Evolutionary conservation across 2,329 filamentous ascomycete species (phyloP).

Genomic region (Beauveria australis): DNA sequence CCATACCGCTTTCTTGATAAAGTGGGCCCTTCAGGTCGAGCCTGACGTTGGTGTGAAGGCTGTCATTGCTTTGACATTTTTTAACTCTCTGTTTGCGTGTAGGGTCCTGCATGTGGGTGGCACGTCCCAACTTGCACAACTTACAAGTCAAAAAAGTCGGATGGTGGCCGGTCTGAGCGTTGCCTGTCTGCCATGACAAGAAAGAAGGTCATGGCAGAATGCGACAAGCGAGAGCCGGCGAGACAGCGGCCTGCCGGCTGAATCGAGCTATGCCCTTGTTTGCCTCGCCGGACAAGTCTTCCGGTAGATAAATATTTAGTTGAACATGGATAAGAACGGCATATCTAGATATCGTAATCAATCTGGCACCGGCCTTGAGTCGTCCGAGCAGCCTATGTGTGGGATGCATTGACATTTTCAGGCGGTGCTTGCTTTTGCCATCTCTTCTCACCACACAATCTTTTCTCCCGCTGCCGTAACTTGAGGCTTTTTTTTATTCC

Average conservation of each 20-base stretch:
- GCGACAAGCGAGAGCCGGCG: neutral
- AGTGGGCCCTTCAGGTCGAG: neutral
- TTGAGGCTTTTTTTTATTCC: neutral
- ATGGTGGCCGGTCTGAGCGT: constrained; percentile 2
- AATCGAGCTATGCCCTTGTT: neutral
- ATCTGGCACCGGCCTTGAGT: neutral
- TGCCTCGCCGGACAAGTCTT: no score
- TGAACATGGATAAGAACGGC: neutral
- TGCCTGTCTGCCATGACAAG: neutral
- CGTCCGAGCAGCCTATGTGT: neutral
- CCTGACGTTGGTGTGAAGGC: neutral
- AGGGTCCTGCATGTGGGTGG: neutral
- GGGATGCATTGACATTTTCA: neutral
- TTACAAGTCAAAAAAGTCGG: neutral
- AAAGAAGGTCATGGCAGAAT: neutral
- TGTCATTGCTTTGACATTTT: constrained; percentile 4
- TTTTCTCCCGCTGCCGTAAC: neutral
- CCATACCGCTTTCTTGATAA: neutral
- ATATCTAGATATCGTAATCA: neutral
- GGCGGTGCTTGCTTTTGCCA: neutral
- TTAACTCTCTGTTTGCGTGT: neutral
- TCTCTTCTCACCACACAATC: constrained; percentile 2
- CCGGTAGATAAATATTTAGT: neutral
- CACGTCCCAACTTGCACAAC: neutral
- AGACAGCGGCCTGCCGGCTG: neutral